phyloP scores from a whole-genome alignment of 202 grass and related monocot genomes.

The Dendrocalamus latiflorus region DNA sequence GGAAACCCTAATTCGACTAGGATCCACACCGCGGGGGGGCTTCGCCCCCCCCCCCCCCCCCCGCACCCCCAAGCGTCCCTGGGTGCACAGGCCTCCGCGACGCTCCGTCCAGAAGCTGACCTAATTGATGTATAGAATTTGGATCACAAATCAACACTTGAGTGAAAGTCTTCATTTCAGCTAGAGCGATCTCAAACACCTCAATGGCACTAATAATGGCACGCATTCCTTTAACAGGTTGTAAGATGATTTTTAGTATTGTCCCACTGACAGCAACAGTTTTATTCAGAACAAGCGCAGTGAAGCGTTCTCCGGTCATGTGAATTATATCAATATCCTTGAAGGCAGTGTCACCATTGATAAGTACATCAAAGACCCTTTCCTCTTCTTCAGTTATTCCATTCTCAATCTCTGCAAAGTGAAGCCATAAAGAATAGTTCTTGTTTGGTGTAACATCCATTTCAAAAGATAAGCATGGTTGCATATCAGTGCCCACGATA shows the following conservation, averaged over 20 bases:
- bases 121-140: too few relatives aligned
- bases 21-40: too few relatives aligned
- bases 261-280: slow-evolving; percentile 68
- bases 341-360: slow-evolving; percentile 83
- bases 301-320: slow-evolving; percentile 71
- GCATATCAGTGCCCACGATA: slow-evolving; percentile 67
- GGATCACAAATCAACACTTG: too few relatives aligned
- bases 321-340: slow-evolving; percentile 74
- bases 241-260: slow-evolving; percentile 62
- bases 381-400: slow-evolving; percentile 59
- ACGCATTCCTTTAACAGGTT: slow-evolving; percentile 37
- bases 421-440: slow-evolving; percentile 97
- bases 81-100: too few relatives aligned
- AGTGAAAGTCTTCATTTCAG: slow-evolving; percentile 73
- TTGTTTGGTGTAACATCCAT: slow-evolving; percentile 93
- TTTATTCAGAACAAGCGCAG: slow-evolving; percentile 88
- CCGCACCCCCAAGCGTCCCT: too few relatives aligned
- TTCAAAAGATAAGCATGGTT: slow-evolving; percentile 67
- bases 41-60: too few relatives aligned
- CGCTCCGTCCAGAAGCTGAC: too few relatives aligned
- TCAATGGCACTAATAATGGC: slow-evolving; percentile 86
- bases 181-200: slow-evolving; percentile 77
- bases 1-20: too few relatives aligned
- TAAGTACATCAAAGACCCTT: slow-evolving; percentile 79
- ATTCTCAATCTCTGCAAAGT: slow-evolving; percentile 90